phyloP scores from a whole-genome alignment of 1,284 basidiomycete species.

The Cystobasidium sp. region DNA sequence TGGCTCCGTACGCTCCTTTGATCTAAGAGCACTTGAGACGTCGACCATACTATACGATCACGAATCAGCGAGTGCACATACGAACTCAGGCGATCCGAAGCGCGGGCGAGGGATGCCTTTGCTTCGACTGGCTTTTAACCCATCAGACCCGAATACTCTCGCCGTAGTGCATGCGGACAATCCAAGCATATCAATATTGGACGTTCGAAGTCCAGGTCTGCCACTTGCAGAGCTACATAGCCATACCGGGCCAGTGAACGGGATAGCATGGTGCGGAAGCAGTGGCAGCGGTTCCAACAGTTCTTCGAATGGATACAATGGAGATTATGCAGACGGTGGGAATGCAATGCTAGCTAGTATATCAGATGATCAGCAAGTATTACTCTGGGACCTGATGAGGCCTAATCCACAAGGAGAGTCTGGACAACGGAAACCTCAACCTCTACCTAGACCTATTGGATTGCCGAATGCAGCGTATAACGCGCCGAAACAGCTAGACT shows the following conservation, averaged over 20 bases:
- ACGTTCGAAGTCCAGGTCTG: slow-evolving; percentile 90
- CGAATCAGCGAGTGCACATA: slow-evolving; percentile 57
- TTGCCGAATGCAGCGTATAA: slow-evolving; percentile 71
- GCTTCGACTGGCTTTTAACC: slow-evolving; percentile 82
- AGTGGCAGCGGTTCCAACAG: background rate
- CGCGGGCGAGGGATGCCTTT: slow-evolving; percentile 67
- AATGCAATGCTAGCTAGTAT: slow-evolving; percentile 39
- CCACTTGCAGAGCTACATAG: slow-evolving; percentile 87
- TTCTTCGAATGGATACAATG: background rate
- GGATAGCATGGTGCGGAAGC: slow-evolving; percentile 72
- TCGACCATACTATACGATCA: slow-evolving; percentile 99
- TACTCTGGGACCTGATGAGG: slow-evolving; percentile 44
- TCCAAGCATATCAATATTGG: slow-evolving; percentile 81
- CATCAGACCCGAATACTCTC: slow-evolving; percentile 84
- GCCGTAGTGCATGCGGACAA: slow-evolving; percentile 92
- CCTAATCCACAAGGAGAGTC: slow-evolving; percentile 41
- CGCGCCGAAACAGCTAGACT: slow-evolving; percentile 77
- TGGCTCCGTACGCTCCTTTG: slow-evolving; percentile 93
- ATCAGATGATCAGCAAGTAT: slow-evolving; percentile 46
- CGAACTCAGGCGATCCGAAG: slow-evolving; percentile 57
- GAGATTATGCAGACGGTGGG: slow-evolving; percentile 18
- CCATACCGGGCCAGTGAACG: slow-evolving; percentile 76
- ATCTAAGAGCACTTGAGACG: slow-evolving; percentile 92
- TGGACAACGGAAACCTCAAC: slow-evolving; percentile 56
- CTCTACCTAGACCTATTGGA: slow-evolving; percentile 62